Evolutionary conservation across 441 rosid species (phyloP).

Genomic region (Croton laevigatus): DNA sequence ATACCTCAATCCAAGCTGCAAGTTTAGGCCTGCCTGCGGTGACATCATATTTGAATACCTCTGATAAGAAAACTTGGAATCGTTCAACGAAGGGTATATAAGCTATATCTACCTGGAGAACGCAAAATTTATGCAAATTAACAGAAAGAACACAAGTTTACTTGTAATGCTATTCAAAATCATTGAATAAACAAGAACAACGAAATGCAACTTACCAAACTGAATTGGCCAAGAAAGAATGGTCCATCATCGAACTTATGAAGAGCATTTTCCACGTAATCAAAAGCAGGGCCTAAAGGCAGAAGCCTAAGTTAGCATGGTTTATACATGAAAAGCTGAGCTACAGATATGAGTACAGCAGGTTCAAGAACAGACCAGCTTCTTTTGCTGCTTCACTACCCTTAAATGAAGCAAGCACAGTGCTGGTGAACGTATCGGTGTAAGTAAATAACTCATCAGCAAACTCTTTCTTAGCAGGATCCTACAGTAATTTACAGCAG

Average conservation of each 20-base stretch:
- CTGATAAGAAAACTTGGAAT: slow-evolving; percentile 47
- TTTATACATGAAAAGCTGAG: neutral
- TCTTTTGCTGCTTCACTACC: slow-evolving; percentile 53
- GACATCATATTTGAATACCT: slow-evolving; percentile 50
- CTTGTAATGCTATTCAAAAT: no score
- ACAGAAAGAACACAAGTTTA: no score
- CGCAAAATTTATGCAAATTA: no score
- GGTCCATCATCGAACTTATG: slow-evolving; percentile 73
- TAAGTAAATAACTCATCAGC: slow-evolving; percentile 64
- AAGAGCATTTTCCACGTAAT: slow-evolving; percentile 68
- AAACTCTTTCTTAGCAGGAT: slow-evolving; percentile 61
- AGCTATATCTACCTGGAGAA: slow-evolving; percentile 68
- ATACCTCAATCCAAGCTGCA: slow-evolving; percentile 75
- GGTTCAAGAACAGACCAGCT: slow-evolving; percentile 44
- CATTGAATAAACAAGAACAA: no score
- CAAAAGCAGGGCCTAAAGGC: slow-evolving; percentile 59
- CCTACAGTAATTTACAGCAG: slow-evolving; percentile 39
- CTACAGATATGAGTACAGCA: neutral
- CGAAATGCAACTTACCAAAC: slow-evolving; percentile 52
- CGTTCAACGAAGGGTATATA: slow-evolving; percentile 68
- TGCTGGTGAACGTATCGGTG: slow-evolving; percentile 42
- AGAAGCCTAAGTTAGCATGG: neutral
- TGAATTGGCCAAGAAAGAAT: slow-evolving; percentile 77
- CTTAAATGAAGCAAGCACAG: slow-evolving; percentile 49
- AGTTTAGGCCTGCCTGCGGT: slow-evolving; percentile 75